A percentile compares a stretch with the other conserved stretches of the same genome.
These are phyloP conservation scores for Tolypocladium amazonense DNA, from an alignment of 2,329 filamentous ascomycete species.

Conservation along the genomic window DNA sequence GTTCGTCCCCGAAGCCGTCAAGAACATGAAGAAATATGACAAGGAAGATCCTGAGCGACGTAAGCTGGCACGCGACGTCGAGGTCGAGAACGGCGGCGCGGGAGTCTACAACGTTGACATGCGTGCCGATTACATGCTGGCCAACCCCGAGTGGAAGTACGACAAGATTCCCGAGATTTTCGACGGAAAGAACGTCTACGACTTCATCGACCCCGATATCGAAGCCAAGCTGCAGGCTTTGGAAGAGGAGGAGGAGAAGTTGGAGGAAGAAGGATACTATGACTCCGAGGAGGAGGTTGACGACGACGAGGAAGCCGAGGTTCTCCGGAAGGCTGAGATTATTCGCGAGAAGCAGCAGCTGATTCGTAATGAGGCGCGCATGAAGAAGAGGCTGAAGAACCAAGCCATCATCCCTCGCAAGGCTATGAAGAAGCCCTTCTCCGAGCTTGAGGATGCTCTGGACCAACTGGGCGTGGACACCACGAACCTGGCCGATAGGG, in stretches of 20 bases:
- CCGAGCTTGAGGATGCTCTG: constrained; percentile 78
- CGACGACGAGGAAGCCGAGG: constrained; percentile 79
- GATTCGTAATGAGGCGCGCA: constrained; percentile 87
- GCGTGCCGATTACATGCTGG: constrained; percentile 77
- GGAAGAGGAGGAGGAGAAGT: constrained; percentile 89
- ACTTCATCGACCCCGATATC: constrained; percentile 95
- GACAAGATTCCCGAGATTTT: constrained; percentile 92
- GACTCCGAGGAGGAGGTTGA: constrained; percentile 74
- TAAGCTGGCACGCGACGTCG: constrained; percentile 72
- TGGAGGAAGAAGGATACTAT: constrained; percentile 89
- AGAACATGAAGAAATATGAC: constrained; percentile 78
- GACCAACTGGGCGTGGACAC: constrained; percentile 81
- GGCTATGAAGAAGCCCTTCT: constrained; percentile 68
- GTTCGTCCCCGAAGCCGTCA: constrained; percentile 79
- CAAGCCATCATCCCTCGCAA: constrained; percentile 83
- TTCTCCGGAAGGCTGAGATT: constrained; percentile 82
- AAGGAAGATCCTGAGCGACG: constrained; percentile 78
- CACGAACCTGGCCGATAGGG: constrained; percentile 60
- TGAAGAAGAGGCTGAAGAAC: constrained; percentile 97
- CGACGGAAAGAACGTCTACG: constrained; percentile 94
- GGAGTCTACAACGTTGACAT: constrained; percentile 95
- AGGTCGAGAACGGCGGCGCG: constrained; percentile 85
- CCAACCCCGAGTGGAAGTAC: constrained; percentile 87
- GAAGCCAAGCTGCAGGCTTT: constrained; percentile 83
- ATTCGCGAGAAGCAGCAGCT: constrained; percentile 91